These are phyloP conservation scores for Trichoderma parareesei DNA, from an alignment of 495 filamentous ascomycete species.

Conservation along the genomic window DNA sequence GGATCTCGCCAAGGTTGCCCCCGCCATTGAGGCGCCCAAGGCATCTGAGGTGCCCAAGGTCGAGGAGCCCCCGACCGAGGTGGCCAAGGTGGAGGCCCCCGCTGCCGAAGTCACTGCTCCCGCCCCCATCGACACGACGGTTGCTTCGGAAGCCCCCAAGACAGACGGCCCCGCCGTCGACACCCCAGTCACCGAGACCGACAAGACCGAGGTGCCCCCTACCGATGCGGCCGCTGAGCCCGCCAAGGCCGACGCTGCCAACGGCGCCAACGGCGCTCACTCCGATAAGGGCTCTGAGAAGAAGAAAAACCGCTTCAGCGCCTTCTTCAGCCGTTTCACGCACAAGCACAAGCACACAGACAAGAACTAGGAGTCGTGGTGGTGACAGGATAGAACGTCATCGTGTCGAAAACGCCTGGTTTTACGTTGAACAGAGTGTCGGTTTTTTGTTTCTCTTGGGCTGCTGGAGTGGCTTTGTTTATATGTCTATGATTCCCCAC, in stretches of 20 bases:
- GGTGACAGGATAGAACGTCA: neutral
- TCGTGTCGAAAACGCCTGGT: slow-evolving; percentile 2
- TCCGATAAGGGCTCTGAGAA: slow-evolving; percentile 24
- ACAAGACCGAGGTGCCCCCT: slow-evolving; percentile 13
- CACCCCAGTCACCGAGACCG: slow-evolving; percentile 17
- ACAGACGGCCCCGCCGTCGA: slow-evolving; percentile 12
- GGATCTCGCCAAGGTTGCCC: slow-evolving; percentile 17
- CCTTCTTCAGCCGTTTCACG: slow-evolving; percentile 52
- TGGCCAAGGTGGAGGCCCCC: slow-evolving; percentile 15
- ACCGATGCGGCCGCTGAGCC: slow-evolving; percentile 19
- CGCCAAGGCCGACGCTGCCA: slow-evolving; percentile 23
- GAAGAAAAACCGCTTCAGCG: slow-evolving; percentile 52
- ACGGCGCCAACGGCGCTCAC: slow-evolving; percentile 21
- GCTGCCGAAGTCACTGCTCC: slow-evolving; percentile 9
- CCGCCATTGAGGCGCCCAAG: slow-evolving; percentile 17
- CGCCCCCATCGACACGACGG: slow-evolving; percentile 17
- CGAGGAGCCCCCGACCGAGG: slow-evolving; percentile 18
- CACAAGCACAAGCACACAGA: slow-evolving; percentile 43
- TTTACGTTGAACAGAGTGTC: slow-evolving; percentile 1
- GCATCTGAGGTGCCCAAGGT: slow-evolving; percentile 17
- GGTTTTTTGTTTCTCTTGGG: slow-evolving; percentile 5
- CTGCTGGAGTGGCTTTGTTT: slow-evolving; percentile 10
- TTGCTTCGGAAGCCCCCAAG: slow-evolving; percentile 17
- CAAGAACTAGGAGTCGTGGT: slow-evolving; percentile 5
- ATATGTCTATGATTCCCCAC: slow-evolving; percentile 14